A percentile compares a stretch with the other conserved stretches of the same genome.
Evolutionary conservation across 2,329 filamentous ascomycete species (phyloP).

Genomic region (Triangularia verruculosa): DNA sequence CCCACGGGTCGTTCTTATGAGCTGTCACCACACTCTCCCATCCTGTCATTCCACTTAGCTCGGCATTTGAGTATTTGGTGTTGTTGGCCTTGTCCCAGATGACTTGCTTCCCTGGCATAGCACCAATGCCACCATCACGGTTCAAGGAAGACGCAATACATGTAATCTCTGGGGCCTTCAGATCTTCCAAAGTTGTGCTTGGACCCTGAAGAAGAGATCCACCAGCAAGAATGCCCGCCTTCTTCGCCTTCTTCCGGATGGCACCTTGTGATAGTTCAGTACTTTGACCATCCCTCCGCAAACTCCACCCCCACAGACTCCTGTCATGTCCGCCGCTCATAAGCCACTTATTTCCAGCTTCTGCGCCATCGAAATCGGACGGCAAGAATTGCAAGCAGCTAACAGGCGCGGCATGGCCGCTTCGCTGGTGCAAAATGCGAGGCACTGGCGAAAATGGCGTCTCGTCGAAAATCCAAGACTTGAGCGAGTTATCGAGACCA

Average conservation of each 20-base stretch:
- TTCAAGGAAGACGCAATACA: constrained; percentile 90
- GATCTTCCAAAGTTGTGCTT: constrained; percentile 64
- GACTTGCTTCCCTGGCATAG: constrained; percentile 70
- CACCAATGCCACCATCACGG: constrained; percentile 89
- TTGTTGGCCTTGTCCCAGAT: constrained; percentile 79
- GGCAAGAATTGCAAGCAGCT: constrained; percentile 82
- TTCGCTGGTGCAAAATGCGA: constrained; percentile 77
- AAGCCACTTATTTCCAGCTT: constrained; percentile 88
- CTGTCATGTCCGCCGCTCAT: constrained; percentile 85
- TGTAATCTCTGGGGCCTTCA: constrained; percentile 90
- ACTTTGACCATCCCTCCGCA: constrained; percentile 91
- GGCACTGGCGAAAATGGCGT: constrained; percentile 85
- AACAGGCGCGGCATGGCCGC: constrained; percentile 84
- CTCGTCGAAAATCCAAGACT: constrained; percentile 95
- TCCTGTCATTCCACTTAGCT: constrained; percentile 74
- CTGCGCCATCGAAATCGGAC: constrained; percentile 82
- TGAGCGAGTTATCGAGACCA: constrained; percentile 88
- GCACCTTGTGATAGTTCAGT: constrained; percentile 89
- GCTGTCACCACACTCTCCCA: constrained; percentile 98
- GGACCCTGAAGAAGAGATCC: constrained; percentile 56
- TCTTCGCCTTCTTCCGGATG: constrained; percentile 84
- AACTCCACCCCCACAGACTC: constrained; percentile 94
- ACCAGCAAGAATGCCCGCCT: constrained; percentile 67
- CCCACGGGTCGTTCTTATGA: constrained; percentile 78
- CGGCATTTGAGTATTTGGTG: constrained; percentile 62